Base-by-base conservation (phyloP, 164 flowering plant species). In the Tinospora cordifolia region DNA sequence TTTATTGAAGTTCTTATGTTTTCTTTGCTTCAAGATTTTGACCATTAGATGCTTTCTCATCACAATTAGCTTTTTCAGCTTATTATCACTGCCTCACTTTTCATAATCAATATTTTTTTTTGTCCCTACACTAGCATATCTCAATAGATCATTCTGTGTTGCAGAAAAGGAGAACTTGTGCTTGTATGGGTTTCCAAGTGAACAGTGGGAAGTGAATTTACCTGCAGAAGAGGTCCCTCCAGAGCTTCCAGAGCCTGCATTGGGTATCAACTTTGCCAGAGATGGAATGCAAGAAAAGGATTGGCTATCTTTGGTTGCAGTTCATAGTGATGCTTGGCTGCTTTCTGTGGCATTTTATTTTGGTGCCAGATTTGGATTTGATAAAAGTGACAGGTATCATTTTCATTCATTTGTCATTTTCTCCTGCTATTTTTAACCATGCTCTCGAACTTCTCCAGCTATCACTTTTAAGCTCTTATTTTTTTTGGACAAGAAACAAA, bases 161-260 rank as follows among this genome's bases (percentile, higher is more conserved):
- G 60, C 88, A 91, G 97, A 91, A 71, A 91, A 87, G 76, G 95
- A 89, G 71, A 91, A 91, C 75, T 87, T 91, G 72, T 91, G 97
- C 71, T 78, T 90, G 65, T 91, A 87, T 85, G 97, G 97, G 57
- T 82, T 72, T 63, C 97, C 97, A 2, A 87, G 75, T 79, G 95
- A 87, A 73, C 83, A 76, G 59, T 91, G 97, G 97, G 95, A 90
- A 81, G 97, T 91, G 27, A 86, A 82, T 80, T 79, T 88, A 62
- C 97, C 97, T 19, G 90, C 91, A 65, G 91, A 87, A 75, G 95
- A 89, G 83, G 93, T 89, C 38, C 97, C 97, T 38, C 95, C 97
- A 0, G 95, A 89, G 83, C 87, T 91, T 40, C 97, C 97, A 17
- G 95, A 91, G 68, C 97, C 97, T 73, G 94, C 91, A 47, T 77